Evolutionary conservation across 2,329 filamentous ascomycete species (phyloP).

Genomic region (Xylaria sp.): DNA sequence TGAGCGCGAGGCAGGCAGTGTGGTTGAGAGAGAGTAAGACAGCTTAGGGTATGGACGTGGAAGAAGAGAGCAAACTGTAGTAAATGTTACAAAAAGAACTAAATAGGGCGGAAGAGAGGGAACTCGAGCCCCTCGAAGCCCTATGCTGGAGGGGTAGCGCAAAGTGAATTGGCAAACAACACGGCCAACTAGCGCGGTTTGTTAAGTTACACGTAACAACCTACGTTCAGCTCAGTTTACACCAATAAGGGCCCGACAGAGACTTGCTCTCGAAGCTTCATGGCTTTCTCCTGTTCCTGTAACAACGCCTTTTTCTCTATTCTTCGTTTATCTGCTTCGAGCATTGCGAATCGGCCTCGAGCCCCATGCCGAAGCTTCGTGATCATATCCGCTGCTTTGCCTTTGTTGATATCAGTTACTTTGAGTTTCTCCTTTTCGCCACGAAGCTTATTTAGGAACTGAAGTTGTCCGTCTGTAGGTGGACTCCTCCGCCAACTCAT

Average conservation of each 20-base stretch:
- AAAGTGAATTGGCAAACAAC: slow-evolving; percentile 15
- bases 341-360: slow-evolving; percentile 67
- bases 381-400: slow-evolving; percentile 88
- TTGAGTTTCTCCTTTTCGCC: slow-evolving; percentile 65
- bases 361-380: slow-evolving; percentile 90
- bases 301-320: slow-evolving; percentile 53
- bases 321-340: slow-evolving; percentile 65
- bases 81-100: slow-evolving; percentile 3
- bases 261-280: slow-evolving; percentile 62
- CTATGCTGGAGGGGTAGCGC: background rate
- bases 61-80: background rate
- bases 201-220: slow-evolving; percentile 12
- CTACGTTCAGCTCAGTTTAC: slow-evolving; percentile 34
- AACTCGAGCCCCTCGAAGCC: slow-evolving; percentile 15
- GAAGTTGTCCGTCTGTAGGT: slow-evolving; percentile 73
- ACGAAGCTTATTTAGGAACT: slow-evolving; percentile 75
- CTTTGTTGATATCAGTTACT: slow-evolving; percentile 74
- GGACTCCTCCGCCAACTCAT: slow-evolving; percentile 76
- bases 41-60: background rate
- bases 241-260: slow-evolving; percentile 63
- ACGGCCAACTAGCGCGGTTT: slow-evolving; percentile 10
- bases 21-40: background rate
- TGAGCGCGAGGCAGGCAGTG: background rate
- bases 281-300: slow-evolving; percentile 54
- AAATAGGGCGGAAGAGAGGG: background rate